A percentile compares a stretch with the other conserved stretches of the same genome.
phyloP scores from a whole-genome alignment of 176 grass and related monocot genomes.

The Avena sativa region DNA sequence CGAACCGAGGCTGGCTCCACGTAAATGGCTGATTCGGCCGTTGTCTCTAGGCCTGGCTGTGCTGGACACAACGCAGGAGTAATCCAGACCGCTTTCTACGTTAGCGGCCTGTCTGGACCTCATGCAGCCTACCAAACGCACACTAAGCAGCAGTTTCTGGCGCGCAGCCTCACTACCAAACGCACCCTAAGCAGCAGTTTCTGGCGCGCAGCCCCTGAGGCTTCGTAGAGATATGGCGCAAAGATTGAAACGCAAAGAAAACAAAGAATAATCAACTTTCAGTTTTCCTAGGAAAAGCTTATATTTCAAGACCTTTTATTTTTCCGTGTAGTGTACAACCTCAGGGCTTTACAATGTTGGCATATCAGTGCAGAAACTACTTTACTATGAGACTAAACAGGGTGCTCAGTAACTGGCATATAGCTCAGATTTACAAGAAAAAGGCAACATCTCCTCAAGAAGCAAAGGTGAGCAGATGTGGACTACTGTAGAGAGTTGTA shows the following conservation, averaged over 20 bases:
- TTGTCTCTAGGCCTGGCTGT: too few species aligned
- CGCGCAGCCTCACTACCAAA: too few species aligned
- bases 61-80: too few species aligned
- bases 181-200: too few species aligned
- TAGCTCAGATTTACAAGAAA: constrained; percentile 41
- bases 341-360: constrained; percentile 17
- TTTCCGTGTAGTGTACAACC: background rate
- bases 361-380: constrained; percentile 14
- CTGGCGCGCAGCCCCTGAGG: background rate
- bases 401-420: constrained; percentile 2
- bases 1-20: too few species aligned
- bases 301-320: background rate
- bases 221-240: background rate
- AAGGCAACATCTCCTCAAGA: constrained; percentile 26
- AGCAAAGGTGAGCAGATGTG: constrained; percentile 4
- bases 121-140: too few species aligned
- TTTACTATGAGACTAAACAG: constrained; percentile 9
- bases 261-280: background rate
- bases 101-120: too few species aligned
- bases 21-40: too few species aligned
- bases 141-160: too few species aligned
- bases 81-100: too few species aligned
- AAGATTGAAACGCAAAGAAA: background rate
- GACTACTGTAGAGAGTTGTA: constrained; percentile 92
- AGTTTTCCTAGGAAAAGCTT: background rate